Base-by-base conservation (phyloP, 441 rosid species). In the Breynia disticha region DNA sequence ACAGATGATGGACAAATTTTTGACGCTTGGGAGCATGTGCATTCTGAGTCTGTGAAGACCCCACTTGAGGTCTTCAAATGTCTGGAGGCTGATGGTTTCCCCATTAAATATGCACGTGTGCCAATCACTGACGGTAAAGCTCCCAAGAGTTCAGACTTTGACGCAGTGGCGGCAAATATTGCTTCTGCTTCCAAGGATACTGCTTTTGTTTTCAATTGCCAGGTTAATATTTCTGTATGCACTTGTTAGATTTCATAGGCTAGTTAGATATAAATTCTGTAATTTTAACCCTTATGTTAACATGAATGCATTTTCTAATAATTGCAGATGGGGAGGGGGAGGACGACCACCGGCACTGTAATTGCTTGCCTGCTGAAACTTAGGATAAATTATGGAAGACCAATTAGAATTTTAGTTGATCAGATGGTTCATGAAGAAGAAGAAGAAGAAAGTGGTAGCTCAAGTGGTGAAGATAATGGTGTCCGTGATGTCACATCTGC, bases 81-180 rank as follows among this genome's bases (percentile, higher is more conserved):
- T 79, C 78, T 94, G 77, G 89, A 82, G 72, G 78, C 76, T 57
- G 87, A 81, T 54, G 94, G 99, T 38, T 85, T 87, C 72, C 88
- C 91, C 28, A 71, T 90, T 57, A 78, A 80, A 73, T 90, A 94
- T 75, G 97, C 97, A 3, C 95, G 97, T 38, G 91, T 94, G 48
- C 99, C 97, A 59, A 90, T 94, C 66, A 94, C 97, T 54, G 99
- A 90, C 78, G 97, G 97, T 54, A 87, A 90, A 87, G 99, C 97
- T 61, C 96, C 97, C 21, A 90, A 90, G 74, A 87, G 95, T 80
- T 94, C 97, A 16, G 99, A 85, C 67, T 85, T 87, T 38, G 97
- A 94, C 68, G 76, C 76, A 21, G 63, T 94, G 79, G 89, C 83
- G 11, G 56, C 67, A 42, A 90, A 90, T 74, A 78, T 94, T 48